Evolutionary conservation across 169 alveolate genomes (phyloP).

Genomic region (Cryptosporidium meleagridis): DNA sequence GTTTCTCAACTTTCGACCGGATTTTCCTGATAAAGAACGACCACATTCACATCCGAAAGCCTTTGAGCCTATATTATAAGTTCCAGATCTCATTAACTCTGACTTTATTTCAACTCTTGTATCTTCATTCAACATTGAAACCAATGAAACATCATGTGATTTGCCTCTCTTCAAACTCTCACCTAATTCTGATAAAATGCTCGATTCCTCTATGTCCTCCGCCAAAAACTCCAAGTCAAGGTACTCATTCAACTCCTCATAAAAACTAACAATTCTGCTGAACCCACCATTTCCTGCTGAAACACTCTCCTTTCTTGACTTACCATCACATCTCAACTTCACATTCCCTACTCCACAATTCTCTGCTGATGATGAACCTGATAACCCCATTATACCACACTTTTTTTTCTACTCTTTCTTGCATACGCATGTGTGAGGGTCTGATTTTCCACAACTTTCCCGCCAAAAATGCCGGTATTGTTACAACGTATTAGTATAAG

Average conservation of each 20-base stretch:
- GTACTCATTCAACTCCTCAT: conserved; percentile 21
- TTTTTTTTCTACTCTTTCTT: conserved; percentile 1
- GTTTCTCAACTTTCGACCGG: not conserved
- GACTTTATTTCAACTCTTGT: not conserved
- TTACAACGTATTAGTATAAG: not conserved
- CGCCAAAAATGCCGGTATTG: conserved; percentile 43
- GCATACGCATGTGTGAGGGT: conserved; percentile 31
- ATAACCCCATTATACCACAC: conserved; percentile 50
- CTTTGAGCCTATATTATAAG: conserved; percentile 35
- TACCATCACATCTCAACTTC: not conserved
- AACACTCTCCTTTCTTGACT: not conserved
- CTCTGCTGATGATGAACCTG: conserved; percentile 16
- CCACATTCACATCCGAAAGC: not conserved
- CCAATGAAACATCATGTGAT: conserved; percentile 32
- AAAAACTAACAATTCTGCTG: conserved; percentile 43
- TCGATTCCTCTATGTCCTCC: conserved; percentile 11
- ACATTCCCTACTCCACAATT: not conserved
- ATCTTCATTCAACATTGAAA: not conserved
- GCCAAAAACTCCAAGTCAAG: conserved; percentile 37
- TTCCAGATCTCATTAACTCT: conserved; percentile 38
- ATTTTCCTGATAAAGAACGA: not conserved
- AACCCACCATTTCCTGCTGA: conserved; percentile 2
- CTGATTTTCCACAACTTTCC: conserved; percentile 51
- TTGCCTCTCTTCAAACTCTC: conserved; percentile 50
- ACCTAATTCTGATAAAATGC: not conserved